Evolutionary conservation across 2,329 filamentous ascomycete species (phyloP).

Genomic region (Pestalotiopsis fici): DNA sequence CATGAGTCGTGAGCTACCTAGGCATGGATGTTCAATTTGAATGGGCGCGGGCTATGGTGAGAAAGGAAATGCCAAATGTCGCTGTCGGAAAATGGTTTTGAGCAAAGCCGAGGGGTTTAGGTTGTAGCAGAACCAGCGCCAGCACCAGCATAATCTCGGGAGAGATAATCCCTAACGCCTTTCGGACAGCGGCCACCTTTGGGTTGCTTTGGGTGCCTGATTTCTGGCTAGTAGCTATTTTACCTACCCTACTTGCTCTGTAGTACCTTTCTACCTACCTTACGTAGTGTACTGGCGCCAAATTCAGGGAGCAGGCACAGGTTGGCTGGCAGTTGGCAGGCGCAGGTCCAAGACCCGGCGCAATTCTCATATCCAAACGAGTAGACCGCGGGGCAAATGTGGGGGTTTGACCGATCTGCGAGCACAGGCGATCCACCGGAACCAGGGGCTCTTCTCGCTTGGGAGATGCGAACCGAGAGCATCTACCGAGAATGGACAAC

Average conservation of each 20-base stretch:
- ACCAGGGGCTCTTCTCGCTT: not conserved
- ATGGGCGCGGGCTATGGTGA: too few species aligned
- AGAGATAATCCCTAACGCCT: not conserved
- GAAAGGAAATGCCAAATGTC: too few species aligned
- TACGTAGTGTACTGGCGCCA: too few species aligned
- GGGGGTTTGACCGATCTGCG: not conserved
- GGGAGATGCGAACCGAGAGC: not conserved
- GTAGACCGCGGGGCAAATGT: not conserved
- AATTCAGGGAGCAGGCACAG: too few species aligned
- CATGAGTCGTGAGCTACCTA: not conserved
- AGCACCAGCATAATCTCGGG: not conserved
- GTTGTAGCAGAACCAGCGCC: too few species aligned
- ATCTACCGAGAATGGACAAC: conserved; percentile 5
- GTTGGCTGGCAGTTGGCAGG: too few species aligned
- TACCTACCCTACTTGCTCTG: too few species aligned
- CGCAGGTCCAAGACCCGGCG: not conserved
- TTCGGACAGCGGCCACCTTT: not conserved
- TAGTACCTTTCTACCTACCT: too few species aligned
- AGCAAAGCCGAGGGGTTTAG: not conserved
- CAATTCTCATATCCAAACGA: not conserved
- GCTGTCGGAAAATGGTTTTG: not conserved
- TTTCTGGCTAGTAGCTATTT: not conserved
- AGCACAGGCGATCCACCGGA: not conserved
- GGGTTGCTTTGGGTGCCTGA: not conserved
- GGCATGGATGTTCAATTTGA: not conserved